phyloP scores from a whole-genome alignment of 1,139 yeast genomes.

The Zygosaccharomyces sapae region DNA sequence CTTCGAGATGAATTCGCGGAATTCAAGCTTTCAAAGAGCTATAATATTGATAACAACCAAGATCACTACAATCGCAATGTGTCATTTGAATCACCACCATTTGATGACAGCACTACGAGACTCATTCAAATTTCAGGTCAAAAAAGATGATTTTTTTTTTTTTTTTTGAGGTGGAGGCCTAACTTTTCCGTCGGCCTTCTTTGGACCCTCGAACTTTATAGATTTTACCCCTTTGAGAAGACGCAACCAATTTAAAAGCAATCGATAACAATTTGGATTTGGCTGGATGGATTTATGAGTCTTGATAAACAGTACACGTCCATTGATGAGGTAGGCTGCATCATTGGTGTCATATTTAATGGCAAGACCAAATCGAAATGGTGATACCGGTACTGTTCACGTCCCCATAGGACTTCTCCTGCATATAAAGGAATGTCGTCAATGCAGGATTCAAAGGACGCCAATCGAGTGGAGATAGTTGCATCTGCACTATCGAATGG shows the following conservation, averaged over 20 bases:
- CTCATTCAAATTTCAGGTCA: conserved; percentile 20
- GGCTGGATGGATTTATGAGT: no score
- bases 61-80: conserved; percentile 13
- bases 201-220: no score
- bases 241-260: no score
- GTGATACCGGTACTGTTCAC: background rate
- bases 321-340: no score
- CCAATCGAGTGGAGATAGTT: background rate
- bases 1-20: conserved; percentile 11
- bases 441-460: background rate
- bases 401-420: background rate
- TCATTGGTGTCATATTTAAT: no score
- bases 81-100: background rate
- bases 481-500: background rate
- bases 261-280: no score
- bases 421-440: background rate
- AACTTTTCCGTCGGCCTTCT: no score
- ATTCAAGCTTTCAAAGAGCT: no score
- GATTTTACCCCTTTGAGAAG: no score
- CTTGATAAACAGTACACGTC: no score
- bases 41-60: background rate
- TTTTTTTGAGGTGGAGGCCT: no score
- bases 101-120: conserved; percentile 28
- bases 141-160: no score
- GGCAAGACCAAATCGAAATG: background rate